These are phyloP conservation scores for Calocera cornea DNA, from an alignment of 768 basidiomycete genomes.

Conservation along the genomic window DNA sequence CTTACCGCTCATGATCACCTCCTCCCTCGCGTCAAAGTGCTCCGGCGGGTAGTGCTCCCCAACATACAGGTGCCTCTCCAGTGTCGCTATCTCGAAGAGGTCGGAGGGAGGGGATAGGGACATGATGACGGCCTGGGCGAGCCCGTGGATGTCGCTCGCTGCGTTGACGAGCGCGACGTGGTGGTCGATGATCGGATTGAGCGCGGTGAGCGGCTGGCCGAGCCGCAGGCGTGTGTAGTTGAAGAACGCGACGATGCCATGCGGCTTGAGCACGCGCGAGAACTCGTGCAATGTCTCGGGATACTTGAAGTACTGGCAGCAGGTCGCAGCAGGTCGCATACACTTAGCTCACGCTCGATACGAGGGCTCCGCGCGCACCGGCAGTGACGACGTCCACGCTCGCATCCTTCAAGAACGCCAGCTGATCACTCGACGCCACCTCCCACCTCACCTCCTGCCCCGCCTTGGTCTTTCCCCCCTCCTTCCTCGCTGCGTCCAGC, in stretches of 20 bases:
- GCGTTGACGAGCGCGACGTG: background rate
- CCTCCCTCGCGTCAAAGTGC: background rate
- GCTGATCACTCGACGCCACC: background rate
- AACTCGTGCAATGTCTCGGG: background rate
- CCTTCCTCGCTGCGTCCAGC: background rate
- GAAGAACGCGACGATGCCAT: background rate
- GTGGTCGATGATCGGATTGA: background rate
- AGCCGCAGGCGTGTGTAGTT: background rate
- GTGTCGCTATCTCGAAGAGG: background rate
- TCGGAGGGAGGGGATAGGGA: background rate
- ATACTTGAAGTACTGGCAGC: background rate
- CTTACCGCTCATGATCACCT: background rate
- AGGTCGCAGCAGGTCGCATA: background rate
- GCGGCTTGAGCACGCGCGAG: background rate
- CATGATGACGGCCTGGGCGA: background rate
- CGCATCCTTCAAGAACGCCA: background rate
- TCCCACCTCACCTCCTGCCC: background rate
- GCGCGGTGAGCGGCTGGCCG: background rate
- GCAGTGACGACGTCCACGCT: background rate
- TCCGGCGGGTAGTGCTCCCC: background rate
- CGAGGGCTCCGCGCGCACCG: background rate
- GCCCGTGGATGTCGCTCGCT: background rate
- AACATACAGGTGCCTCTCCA: background rate
- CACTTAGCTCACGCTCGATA: background rate
- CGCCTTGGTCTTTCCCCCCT: background rate